Conservation (phyloP, 768 basidiomycete genomes). For the Coprinopsis strossmayeri region DNA sequence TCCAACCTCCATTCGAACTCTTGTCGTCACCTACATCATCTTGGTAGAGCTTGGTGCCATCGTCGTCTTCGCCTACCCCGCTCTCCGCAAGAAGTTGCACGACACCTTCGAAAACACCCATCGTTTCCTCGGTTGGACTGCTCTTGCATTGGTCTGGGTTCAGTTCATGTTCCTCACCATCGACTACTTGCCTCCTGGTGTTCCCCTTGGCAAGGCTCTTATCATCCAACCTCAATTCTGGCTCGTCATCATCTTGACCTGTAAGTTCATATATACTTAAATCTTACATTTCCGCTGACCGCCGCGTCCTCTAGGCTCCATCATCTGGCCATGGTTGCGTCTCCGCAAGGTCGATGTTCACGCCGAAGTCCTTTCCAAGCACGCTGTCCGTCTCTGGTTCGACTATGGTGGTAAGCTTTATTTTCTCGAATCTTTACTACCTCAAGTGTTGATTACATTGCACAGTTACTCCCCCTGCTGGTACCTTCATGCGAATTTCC, state of each 20-base stretch:
- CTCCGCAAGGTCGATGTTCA: constrained; percentile 50
- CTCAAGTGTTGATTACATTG: background rate
- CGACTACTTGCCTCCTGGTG: constrained; percentile 35
- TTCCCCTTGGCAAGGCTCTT: constrained; percentile 36
- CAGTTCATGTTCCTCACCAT: constrained; percentile 49
- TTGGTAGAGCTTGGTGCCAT: constrained; percentile 41
- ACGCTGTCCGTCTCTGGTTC: constrained; percentile 54
- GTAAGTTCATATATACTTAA: constrained; percentile 16
- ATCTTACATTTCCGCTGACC: too few relatives aligned
- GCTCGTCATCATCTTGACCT: constrained; percentile 46
- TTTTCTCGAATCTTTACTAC: background rate
- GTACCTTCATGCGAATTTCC: constrained; percentile 39
- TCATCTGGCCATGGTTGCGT: constrained; percentile 54
- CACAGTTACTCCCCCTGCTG: constrained; percentile 37
- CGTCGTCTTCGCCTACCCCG: constrained; percentile 45
- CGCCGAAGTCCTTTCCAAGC: constrained; percentile 45
- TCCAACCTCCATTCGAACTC: constrained; percentile 40
- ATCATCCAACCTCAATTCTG: constrained; percentile 44
- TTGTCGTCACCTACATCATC: constrained; percentile 46
- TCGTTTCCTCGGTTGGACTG: constrained; percentile 52
- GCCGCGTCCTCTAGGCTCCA: constrained; percentile 27
- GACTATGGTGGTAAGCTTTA: constrained; percentile 34
- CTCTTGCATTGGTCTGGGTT: constrained; percentile 46
- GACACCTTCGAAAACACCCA: constrained; percentile 49
- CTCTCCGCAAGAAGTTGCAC: constrained; percentile 38